Evolutionary conservation across 228 moss, liverwort and hornwort genomes (phyloP).

Genomic region (Sphagnum magellanicum): DNA sequence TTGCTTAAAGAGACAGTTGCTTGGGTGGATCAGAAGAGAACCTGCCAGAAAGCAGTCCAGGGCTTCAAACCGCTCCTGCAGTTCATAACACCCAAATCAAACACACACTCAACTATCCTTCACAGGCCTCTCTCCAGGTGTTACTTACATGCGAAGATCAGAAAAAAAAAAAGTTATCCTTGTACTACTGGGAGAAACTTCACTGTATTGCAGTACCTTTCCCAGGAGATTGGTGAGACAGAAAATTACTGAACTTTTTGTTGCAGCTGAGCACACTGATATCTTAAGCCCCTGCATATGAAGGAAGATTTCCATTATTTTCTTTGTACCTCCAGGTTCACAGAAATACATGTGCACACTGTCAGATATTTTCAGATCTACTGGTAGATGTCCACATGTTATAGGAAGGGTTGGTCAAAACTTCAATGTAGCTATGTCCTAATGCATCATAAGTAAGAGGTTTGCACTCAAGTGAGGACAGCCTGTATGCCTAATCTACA

Average conservation of each 20-base stretch:
- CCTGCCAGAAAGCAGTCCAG: constrained; percentile 98
- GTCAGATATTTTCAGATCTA: too few relatives aligned
- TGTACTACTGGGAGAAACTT: too few relatives aligned
- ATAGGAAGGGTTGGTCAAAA: too few relatives aligned
- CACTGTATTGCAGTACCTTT: constrained; percentile 28
- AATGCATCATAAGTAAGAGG: too few relatives aligned
- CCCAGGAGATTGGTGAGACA: constrained; percentile 78
- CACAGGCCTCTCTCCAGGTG: not conserved
- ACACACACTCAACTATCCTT: not conserved
- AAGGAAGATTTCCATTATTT: not conserved
- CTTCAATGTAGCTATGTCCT: too few relatives aligned
- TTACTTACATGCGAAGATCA: too few relatives aligned
- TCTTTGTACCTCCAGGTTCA: not conserved
- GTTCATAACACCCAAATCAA: constrained; percentile 5
- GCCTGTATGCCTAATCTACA: too few relatives aligned
- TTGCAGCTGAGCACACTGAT: constrained; percentile 95
- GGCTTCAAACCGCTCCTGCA: constrained; percentile 76
- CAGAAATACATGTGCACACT: too few relatives aligned
- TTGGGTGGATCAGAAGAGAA: constrained; percentile 6
- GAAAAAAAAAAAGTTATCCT: too few relatives aligned
- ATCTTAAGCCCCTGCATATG: constrained; percentile 65
- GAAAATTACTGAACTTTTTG: constrained; percentile 90
- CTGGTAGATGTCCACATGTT: too few relatives aligned
- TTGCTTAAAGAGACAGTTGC: too few relatives aligned
- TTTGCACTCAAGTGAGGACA: too few relatives aligned